Conservation (phyloP, 2,329 filamentous ascomycete genomes). For the Fusarium sp. region DNA sequence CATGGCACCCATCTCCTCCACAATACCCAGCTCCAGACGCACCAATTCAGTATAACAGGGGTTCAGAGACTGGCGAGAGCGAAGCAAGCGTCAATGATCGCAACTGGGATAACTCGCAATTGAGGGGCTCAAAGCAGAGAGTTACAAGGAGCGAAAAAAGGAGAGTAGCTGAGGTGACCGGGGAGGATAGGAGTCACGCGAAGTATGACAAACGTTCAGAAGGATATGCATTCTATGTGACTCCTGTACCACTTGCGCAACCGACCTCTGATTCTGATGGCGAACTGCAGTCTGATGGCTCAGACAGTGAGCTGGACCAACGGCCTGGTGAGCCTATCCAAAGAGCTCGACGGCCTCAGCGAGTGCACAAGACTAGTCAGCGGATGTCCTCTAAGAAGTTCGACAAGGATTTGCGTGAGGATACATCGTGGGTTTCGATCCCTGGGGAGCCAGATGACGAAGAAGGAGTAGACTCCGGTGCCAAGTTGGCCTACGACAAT, state of each 20-base stretch:
- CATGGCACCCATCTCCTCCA: background rate
- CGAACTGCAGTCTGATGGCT: background rate
- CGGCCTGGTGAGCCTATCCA: background rate
- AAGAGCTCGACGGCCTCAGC: background rate
- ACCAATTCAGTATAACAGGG: background rate
- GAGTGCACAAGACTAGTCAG: background rate
- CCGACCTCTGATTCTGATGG: background rate
- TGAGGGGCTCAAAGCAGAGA: background rate
- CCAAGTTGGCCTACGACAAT: background rate
- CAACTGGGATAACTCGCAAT: background rate
- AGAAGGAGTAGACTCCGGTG: background rate
- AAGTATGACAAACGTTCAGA: background rate
- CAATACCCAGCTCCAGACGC: background rate
- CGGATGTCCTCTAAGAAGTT: background rate
- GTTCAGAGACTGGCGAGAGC: background rate
- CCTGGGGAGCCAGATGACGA: background rate
- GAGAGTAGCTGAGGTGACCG: background rate
- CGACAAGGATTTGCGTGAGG: background rate
- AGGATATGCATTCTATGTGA: background rate
- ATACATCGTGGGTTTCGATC: background rate
- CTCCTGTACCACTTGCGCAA: background rate
- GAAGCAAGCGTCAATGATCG: background rate
- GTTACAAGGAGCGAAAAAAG: background rate
- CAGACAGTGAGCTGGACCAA: background rate
- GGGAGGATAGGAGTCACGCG: background rate